Base-by-base conservation (phyloP, 495 filamentous ascomycete species). In the Hapsidospora chrysogenum region DNA sequence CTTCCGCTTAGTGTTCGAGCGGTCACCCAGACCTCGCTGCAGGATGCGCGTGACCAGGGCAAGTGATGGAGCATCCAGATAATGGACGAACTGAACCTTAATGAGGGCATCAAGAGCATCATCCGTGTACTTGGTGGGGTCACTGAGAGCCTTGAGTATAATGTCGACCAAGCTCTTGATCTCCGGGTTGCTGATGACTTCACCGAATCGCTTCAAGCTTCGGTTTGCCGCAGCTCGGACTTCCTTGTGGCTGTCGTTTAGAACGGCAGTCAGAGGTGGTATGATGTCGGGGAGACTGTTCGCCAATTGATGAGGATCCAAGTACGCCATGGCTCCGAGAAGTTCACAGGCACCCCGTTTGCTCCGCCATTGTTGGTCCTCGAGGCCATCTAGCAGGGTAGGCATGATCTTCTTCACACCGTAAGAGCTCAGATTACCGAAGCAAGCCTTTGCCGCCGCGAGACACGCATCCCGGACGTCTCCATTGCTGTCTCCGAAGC, bases 211-310 rank as follows among this genome's bases (percentile, higher is more conserved):
- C 60, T 97, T 86, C 51, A 97, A 68, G 58, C 83, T 92, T 45
- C 87, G 76, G 52, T 97, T 97, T 3, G 92, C 89, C 8, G 86
- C 84, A 17, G 68, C 59, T 38, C 89, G 71, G 9, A 97, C 89
- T 48, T 97, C 89, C 56, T 96, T 97, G 57, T 97, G 89, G 35
- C 84, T 94, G 57, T 96, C 89, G 44, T 93, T 97, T 29, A 97
- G 63, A 1, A 96, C 89, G 27, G 76, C 69, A 0, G 89, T 96
- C 37, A 96, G 64, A 5, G 92, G 87, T 16, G 89, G 89, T 42
- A 97, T 97, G 40, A 97, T 97, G 35, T 87, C 84, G 1, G 89
- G 92, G 41, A 97, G 57, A 48, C 85, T 95, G 36, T 78, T 68
- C 1, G 89, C 85, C 11, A 97, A 66, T 49, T 96, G 89, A 38